Evolutionary conservation across 1,139 yeast genomes (phyloP), one percentile per base, ranked within the genome.

Genomic region (Zygoascus sp.): DNA sequence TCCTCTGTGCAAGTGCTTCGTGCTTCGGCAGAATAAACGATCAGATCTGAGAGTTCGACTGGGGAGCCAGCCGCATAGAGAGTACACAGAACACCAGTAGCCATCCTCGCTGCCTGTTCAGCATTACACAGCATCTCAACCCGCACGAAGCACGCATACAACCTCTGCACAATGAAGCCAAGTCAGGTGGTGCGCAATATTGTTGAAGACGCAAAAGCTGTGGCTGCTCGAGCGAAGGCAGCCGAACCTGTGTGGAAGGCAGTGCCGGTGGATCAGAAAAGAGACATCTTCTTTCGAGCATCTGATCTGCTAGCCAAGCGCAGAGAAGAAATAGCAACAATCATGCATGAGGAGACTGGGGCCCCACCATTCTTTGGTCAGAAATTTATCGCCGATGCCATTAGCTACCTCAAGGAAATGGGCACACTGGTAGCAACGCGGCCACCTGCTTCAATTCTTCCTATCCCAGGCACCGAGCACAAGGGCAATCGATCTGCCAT

Each of bases 351-450:
- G 13, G 70, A 70, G 36, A 66, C 67, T 8, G 78, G 78, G 1
- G 56, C 68, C 2, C 69, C 76, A 2, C 49, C 35, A 3, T 64
- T 69, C 66, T 68, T 75, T 59, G 67, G 74, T 23, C 62, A 58
- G 7, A 60, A 69, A 50, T 68, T 72, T 52, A 67, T 68, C n/a
- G 63, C 59, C 25, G 76, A 73, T 0, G 51, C 66, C 5, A 37
- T 53, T 17, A 25, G 56, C 16, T 52, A 48, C 27, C 28, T 54
- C 38, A 38, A 40, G 21, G 55, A 52, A 35, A 36, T 52, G 50
- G 56, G 39, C 6, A 35, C 39, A 9, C 16, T 35, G 39, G 8
- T 35, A 4, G 39, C 39, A 20, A 11, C 39, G 5, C 19, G 39
- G 25, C 16, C 39, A 10, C 39, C 39, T 4, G 25, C 20, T n/a